Base-by-base conservation (phyloP, 2,329 filamentous ascomycete species). In the Verticillium zaregamsianum region DNA sequence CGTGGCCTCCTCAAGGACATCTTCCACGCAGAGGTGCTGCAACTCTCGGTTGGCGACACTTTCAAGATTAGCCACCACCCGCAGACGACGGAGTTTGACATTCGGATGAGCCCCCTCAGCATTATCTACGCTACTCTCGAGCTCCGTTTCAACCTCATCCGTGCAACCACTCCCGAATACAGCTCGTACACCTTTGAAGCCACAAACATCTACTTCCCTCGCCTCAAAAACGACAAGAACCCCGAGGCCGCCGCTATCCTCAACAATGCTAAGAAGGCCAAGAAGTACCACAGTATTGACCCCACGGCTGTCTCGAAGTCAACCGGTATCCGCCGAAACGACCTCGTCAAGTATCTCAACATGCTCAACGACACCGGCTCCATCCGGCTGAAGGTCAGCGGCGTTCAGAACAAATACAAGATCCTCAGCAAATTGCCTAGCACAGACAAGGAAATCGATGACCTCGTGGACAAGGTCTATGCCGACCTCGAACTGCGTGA, bases 91-190 rank as follows among this genome's bases (percentile, higher is more conserved):
- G 76, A 81, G 0, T 82, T 80, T 61, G 86, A 89, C 65, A 84
- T 89, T 61, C 79, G 80, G 23, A 63, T 72, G 1, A 82, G 73
- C 3, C 77, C 81, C 0, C 72, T 88, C 6, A 73, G 74, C 45
- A 81, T 84, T 58, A 79, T 88, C 17, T 86, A 86, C 59, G 84
- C 86, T 0, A 80, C 83, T n/a, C 73, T 89, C 1, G 86, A 89
- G 67, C 74, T 89, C 5, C 81, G 80, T 3, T 87, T 86, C 63
- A 75, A 76, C 0, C 74, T 88, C 0, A 76, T 89, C 33, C 79
- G 86, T 25, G 84, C 81, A 17, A 81, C 79, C 20, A 88, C 80
- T 0, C 84, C 80, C 0, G 82, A 86, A 49, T 89, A 87, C 63
- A 81, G 77, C 8, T 74, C 77, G 1, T 88, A 88, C 69, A 77